Percentiles rank a stretch among this genome's conserved stretches.
phyloP scores from a whole-genome alignment of 768 basidiomycete species.

The Tephrocybe sp. region DNA sequence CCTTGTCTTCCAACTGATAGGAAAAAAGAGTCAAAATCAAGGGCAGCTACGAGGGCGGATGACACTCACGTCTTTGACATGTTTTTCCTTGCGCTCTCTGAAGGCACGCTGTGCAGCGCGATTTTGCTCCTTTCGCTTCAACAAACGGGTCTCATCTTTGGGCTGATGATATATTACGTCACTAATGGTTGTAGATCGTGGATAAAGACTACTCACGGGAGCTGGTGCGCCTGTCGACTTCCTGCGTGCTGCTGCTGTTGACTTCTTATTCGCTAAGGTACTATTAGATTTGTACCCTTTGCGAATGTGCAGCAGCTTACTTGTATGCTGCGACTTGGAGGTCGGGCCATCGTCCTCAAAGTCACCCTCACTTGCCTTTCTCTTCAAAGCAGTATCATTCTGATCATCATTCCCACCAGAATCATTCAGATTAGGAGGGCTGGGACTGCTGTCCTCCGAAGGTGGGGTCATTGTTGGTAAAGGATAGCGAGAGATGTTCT shows the following conservation, averaged over 20 bases:
- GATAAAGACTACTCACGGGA: constrained; percentile 23
- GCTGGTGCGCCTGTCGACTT: constrained; percentile 33
- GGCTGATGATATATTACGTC: constrained; percentile 24
- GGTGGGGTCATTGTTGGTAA: constrained; percentile 57
- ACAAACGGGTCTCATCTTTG: constrained; percentile 71
- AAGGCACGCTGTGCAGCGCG: constrained; percentile 97
- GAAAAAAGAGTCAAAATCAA: constrained; percentile 3
- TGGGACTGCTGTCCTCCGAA: constrained; percentile 79
- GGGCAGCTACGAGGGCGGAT: constrained; percentile 2
- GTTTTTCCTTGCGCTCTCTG: constrained; percentile 95
- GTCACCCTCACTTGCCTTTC: constrained; percentile 73
- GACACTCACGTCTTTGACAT: constrained; percentile 90
- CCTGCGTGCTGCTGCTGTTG: constrained; percentile 26
- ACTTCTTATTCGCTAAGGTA: constrained; percentile 22
- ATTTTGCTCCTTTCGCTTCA: constrained; percentile 97
- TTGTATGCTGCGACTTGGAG: constrained; percentile 64
- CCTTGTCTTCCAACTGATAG: constrained; percentile 88
- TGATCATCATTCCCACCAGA: constrained; percentile 33
- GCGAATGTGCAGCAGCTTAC: constrained; percentile 35
- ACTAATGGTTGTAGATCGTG: constrained; percentile 2
- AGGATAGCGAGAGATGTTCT: constrained; percentile 52
- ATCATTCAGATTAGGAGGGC: constrained; percentile 57
- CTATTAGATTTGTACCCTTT: not conserved
- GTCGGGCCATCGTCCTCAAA: constrained; percentile 65
- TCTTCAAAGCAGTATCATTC: constrained; percentile 59